These are phyloP conservation scores for Kwoniella pini DNA, from an alignment of 768 basidiomycete species.

Conservation along the genomic window DNA sequence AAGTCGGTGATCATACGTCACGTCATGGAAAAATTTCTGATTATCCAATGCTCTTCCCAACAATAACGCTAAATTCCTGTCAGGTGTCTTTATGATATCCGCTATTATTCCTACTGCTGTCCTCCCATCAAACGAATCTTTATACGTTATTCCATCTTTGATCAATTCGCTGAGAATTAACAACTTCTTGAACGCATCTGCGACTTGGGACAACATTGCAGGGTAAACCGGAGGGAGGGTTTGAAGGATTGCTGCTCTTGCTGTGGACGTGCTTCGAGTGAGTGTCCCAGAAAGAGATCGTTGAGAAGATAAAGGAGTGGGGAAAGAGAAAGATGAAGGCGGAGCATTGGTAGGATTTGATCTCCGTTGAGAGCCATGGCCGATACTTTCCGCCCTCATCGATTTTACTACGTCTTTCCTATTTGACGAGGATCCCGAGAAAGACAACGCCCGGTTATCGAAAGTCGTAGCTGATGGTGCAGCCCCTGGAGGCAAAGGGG, in stretches of 20 bases:
- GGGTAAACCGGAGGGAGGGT: slow-evolving; percentile 84
- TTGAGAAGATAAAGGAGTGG: slow-evolving; percentile 41
- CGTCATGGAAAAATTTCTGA: slow-evolving; percentile 99
- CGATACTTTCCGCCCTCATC: slow-evolving; percentile 45
- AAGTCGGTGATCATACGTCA: slow-evolving; percentile 95
- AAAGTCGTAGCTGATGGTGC: slow-evolving; percentile 25
- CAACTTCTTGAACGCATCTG: slow-evolving; percentile 85
- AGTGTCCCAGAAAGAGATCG: slow-evolving; percentile 38
- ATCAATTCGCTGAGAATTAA: slow-evolving; percentile 73
- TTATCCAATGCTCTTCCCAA: slow-evolving; percentile 95
- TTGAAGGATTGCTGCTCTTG: slow-evolving; percentile 56
- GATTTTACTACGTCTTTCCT: slow-evolving; percentile 38
- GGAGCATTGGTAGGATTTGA: slow-evolving; percentile 18
- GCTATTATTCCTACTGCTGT: slow-evolving; percentile 97
- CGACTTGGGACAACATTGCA: slow-evolving; percentile 91
- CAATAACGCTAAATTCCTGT: slow-evolving; percentile 89
- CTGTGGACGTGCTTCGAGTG: slow-evolving; percentile 34
- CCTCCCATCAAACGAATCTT: slow-evolving; percentile 92
- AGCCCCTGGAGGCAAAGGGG: slow-evolving; percentile 35
- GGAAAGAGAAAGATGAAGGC: slow-evolving; percentile 34
- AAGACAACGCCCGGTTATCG: slow-evolving; percentile 46
- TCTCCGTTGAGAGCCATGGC: slow-evolving; percentile 25
- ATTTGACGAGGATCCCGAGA: slow-evolving; percentile 42
- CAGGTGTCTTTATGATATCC: slow-evolving; percentile 97
- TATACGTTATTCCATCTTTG: slow-evolving; percentile 96